Percentiles rank a stretch among this genome's conserved stretches.
Evolutionary conservation across 208 protist species (phyloP).

Genomic region (Vickermania spadyakhi): DNA sequence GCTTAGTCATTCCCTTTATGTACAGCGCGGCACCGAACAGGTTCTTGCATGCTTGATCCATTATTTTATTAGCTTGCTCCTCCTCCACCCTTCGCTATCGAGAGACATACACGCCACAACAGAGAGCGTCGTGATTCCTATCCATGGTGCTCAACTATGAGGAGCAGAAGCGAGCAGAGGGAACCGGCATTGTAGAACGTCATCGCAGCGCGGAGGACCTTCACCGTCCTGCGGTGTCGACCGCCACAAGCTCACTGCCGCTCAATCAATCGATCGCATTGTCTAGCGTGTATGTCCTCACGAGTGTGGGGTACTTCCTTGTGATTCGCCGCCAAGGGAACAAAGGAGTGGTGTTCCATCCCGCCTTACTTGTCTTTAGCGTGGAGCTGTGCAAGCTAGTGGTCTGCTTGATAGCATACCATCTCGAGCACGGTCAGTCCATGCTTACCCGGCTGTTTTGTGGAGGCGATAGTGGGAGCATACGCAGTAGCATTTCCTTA

Average conservation of each 20-base stretch:
- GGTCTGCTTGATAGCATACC: slow-evolving; percentile 35
- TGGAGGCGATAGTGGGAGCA: slow-evolving; percentile 3
- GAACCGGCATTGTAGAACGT: no score
- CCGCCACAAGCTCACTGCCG: slow-evolving; percentile 13
- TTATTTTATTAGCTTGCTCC: no score
- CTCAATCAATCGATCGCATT: slow-evolving; percentile 19
- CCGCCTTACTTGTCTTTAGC: slow-evolving; percentile 24
- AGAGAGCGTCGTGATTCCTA: no score
- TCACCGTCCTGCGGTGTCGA: background rate
- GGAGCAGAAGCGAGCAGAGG: no score
- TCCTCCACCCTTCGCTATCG: no score
- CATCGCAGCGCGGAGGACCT: background rate
- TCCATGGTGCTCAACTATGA: no score
- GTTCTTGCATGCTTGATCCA: no score
- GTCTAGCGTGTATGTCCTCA: slow-evolving; percentile 28
- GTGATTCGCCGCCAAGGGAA: slow-evolving; percentile 36
- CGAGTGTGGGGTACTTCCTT: slow-evolving; percentile 37
- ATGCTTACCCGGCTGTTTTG: slow-evolving; percentile 18
- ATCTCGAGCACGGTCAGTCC: slow-evolving; percentile 26
- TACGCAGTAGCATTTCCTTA: slow-evolving; percentile 2
- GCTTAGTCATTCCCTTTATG: no score
- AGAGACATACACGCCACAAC: no score
- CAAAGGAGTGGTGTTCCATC: slow-evolving; percentile 21
- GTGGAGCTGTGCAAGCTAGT: slow-evolving; percentile 42
- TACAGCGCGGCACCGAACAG: no score